phyloP scores from a whole-genome alignment of 2,329 filamentous ascomycete species.

The Curvularia sp. region DNA sequence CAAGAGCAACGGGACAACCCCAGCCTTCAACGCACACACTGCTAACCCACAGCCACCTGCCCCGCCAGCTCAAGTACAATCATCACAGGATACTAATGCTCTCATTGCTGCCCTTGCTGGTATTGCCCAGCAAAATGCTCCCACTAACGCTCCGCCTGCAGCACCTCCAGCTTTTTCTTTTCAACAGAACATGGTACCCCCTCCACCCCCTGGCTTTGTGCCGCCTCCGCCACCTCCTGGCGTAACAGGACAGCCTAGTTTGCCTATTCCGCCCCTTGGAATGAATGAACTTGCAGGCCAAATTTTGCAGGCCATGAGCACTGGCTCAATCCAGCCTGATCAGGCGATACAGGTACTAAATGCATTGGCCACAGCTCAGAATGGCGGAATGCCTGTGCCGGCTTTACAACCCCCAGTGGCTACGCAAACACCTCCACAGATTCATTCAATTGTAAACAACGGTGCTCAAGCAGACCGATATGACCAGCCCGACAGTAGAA shows the following conservation, averaged over 20 bases:
- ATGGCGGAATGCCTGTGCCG: conserved; percentile 36
- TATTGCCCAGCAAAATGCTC: conserved; percentile 39
- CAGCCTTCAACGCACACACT: conserved; percentile 33
- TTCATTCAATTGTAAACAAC: conserved; percentile 28
- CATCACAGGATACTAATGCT: conserved; percentile 39
- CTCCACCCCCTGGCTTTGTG: conserved; percentile 44
- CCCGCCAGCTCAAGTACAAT: conserved; percentile 24
- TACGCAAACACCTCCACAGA: conserved; percentile 24
- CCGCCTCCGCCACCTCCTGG: conserved; percentile 39
- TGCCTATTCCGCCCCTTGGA: conserved; percentile 35
- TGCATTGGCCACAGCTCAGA: conserved; percentile 37
- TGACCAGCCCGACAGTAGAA: conserved; percentile 45
- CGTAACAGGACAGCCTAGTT: conserved; percentile 30
- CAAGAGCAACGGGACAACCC: conserved; percentile 31
- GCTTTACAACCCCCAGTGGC: conserved; percentile 31
- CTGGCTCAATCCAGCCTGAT: conserved; percentile 43
- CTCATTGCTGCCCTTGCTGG: conserved; percentile 46
- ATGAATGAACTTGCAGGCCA: conserved; percentile 40
- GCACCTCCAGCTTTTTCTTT: conserved; percentile 38
- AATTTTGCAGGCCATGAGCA: conserved; percentile 45
- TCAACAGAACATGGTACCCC: conserved; percentile 38
- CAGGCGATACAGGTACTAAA: conserved; percentile 46
- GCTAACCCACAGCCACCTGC: conserved; percentile 40
- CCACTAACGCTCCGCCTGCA: conserved; percentile 38
- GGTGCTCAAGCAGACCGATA: conserved; percentile 33